Evolutionary conservation across 1,284 basidiomycete species (phyloP), one percentile per base, ranked within the genome.

Genomic region (Cystobasidium sp.): DNA sequence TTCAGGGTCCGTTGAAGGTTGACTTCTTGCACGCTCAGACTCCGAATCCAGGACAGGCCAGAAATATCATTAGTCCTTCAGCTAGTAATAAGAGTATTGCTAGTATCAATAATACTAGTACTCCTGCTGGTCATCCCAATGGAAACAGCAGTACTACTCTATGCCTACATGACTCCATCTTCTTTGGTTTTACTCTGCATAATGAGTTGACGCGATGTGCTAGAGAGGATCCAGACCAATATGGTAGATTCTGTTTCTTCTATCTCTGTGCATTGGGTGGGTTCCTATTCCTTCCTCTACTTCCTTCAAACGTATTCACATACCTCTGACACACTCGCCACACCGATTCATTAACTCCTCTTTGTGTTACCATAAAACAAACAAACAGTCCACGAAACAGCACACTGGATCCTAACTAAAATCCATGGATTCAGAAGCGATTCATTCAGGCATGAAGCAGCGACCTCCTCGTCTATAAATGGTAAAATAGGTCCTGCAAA

Each of bases 371-470:
- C 14, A 6, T 51, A 5, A 6, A 16, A 14, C 10, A 16, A 9
- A 9, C 12, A 2, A 51, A 18, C 53, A 73, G 70, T 65, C 41
- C 70, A 73, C 53, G 70, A 73, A 55, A 56, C 63, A 44, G 56
- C 70, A 20, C 70, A 73, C 41, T 73, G 70, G 70, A 49, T 73
- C 62, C 44, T 65, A 24, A 73, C 70, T 8, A 73, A 73, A 41
- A 65, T 66, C 16, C 62, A 65, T 4, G 70, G 70, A 2, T 66
- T 64, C 62, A 41, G 70, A 46, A 43, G 46, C 9, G 70, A 73
- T 47, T 6, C 24, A 10, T 24, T 58, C 16, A 24, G 70, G 7
- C 10, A 49, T 16, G 58, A 46, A 51, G 47, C 41, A 46, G 47
- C 56, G 6, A 46, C 16, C 3, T 22, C 59, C 52, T 44, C 59